Conservation (phyloP, 176 grass and related monocot genomes). For the Hordeum vulgare region DNA sequence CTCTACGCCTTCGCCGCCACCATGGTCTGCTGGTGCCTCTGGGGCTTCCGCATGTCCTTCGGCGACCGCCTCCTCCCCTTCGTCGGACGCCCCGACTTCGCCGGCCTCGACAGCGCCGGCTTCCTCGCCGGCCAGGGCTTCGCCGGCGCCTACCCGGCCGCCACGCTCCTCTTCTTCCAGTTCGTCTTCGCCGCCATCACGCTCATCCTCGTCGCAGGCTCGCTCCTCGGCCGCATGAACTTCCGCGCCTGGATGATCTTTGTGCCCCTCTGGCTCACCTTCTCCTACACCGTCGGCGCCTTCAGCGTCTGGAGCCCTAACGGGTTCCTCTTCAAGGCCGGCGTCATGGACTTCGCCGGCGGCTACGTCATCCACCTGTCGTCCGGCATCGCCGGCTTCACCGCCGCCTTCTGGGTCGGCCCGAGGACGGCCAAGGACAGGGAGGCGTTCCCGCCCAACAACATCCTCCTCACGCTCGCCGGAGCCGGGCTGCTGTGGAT, state of each 20-base stretch:
- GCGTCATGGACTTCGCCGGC: slow-evolving; percentile 76
- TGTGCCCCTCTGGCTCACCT: slow-evolving; percentile 77
- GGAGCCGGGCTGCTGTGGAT: slow-evolving; percentile 78
- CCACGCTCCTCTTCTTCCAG: slow-evolving; percentile 82
- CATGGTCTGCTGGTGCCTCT: slow-evolving; percentile 57
- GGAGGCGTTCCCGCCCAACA: slow-evolving; percentile 78
- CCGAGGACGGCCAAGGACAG: slow-evolving; percentile 63
- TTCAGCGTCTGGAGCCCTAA: slow-evolving; percentile 83
- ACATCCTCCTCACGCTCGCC: slow-evolving; percentile 55
- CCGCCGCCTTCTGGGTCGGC: slow-evolving; percentile 69
- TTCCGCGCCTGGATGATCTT: slow-evolving; percentile 80
- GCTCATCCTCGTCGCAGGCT: slow-evolving; percentile 64
- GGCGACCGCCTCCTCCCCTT: slow-evolving; percentile 48
- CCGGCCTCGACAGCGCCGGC: slow-evolving; percentile 26
- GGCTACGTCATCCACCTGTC: slow-evolving; percentile 83
- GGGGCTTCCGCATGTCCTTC: slow-evolving; percentile 82
- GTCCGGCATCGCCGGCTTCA: slow-evolving; percentile 60
- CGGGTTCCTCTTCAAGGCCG: slow-evolving; percentile 77
- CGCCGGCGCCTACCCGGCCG: slow-evolving; percentile 55
- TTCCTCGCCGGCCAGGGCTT: slow-evolving; percentile 56
- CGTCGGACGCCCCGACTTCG: slow-evolving; percentile 50
- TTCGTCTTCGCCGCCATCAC: slow-evolving; percentile 89
- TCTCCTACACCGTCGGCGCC: slow-evolving; percentile 75
- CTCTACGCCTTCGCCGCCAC: slow-evolving; percentile 77
- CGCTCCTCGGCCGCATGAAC: slow-evolving; percentile 65